Percentiles rank a stretch among this genome's conserved stretches.
Evolutionary conservation across 208 protist genomes (phyloP).

Genomic region (Leptomonas seymouri): DNA sequence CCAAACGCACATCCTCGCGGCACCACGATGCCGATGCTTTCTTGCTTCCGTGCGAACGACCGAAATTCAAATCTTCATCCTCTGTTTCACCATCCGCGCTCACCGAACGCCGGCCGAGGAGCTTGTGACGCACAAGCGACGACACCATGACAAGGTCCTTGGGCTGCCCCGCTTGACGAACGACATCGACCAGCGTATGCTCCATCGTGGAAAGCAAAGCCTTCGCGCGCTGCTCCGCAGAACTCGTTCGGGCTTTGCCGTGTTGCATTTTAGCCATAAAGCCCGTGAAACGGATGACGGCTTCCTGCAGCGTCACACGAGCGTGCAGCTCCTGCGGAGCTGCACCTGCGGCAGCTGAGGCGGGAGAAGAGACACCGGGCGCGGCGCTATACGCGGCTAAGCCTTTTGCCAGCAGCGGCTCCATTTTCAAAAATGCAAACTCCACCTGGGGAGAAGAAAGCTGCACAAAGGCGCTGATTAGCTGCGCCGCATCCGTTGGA

Average conservation of each 20-base stretch:
- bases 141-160: conserved; percentile 25
- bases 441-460: conserved; percentile 23
- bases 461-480: conserved; percentile 29
- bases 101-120: not conserved
- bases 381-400: not conserved
- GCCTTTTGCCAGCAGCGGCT: conserved; percentile 8
- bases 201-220: conserved; percentile 6
- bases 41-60: not conserved
- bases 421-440: conserved; percentile 17
- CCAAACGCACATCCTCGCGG: conserved; percentile 25
- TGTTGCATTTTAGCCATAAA: not conserved
- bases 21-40: not conserved
- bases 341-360: not conserved
- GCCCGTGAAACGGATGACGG: conserved; percentile 3
- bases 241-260: not conserved
- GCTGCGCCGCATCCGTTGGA: conserved; percentile 14
- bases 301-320: conserved; percentile 11
- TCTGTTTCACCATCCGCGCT: not conserved
- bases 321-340: not conserved
- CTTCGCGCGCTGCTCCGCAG: conserved; percentile 1
- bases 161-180: conserved; percentile 2
- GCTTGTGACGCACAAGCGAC: conserved; percentile 22
- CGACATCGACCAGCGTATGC: not conserved
- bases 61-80: not conserved
- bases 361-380: not conserved